Percentiles rank a stretch among this genome's conserved stretches.
phyloP scores from a whole-genome alignment of 2,329 filamentous ascomycete genomes.

The Penicillium sp. region DNA sequence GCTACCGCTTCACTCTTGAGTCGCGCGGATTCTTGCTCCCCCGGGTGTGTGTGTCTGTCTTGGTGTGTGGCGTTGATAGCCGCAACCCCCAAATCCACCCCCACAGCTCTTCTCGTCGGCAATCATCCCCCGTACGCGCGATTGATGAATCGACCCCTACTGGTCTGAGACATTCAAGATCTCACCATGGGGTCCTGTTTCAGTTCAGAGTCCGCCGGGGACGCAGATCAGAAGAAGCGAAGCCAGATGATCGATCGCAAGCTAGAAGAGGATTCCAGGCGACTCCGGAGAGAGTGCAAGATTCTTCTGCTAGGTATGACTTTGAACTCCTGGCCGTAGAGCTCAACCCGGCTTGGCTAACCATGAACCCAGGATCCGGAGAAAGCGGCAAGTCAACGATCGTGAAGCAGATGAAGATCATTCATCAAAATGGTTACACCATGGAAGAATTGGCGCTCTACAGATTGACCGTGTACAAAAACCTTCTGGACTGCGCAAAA shows the following conservation, averaged over 20 bases:
- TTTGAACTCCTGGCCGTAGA: not conserved
- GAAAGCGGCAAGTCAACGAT: conserved; percentile 99
- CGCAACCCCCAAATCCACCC: conserved; percentile 11
- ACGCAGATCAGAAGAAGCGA: conserved; percentile 90
- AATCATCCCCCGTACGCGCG: conserved; percentile 28
- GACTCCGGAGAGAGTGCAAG: conserved; percentile 96
- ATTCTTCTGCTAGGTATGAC: conserved; percentile 81
- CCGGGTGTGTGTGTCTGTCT: not conserved
- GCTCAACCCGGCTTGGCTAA: conserved; percentile 11
- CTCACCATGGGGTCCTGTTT: conserved; percentile 84
- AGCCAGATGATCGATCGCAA: conserved; percentile 94
- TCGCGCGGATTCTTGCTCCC: conserved; percentile 5
- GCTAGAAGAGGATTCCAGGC: conserved; percentile 90
- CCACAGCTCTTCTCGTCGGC: conserved; percentile 27
- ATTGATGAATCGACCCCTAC: conserved; percentile 25
- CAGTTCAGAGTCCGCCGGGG: conserved; percentile 77
- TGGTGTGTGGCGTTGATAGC: conserved; percentile 15
- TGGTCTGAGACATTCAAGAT: conserved; percentile 22
- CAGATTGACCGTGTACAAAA: conserved; percentile 96
- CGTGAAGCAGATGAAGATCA: conserved; percentile 99
- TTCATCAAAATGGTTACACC: conserved; percentile 96
- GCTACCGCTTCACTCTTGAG: not conserved
- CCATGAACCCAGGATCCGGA: conserved; percentile 71
- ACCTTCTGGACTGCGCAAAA: conserved; percentile 94
- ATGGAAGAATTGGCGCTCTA: conserved; percentile 92